phyloP scores from a whole-genome alignment of 495 filamentous ascomycete species.

The Copromyces sp. region DNA sequence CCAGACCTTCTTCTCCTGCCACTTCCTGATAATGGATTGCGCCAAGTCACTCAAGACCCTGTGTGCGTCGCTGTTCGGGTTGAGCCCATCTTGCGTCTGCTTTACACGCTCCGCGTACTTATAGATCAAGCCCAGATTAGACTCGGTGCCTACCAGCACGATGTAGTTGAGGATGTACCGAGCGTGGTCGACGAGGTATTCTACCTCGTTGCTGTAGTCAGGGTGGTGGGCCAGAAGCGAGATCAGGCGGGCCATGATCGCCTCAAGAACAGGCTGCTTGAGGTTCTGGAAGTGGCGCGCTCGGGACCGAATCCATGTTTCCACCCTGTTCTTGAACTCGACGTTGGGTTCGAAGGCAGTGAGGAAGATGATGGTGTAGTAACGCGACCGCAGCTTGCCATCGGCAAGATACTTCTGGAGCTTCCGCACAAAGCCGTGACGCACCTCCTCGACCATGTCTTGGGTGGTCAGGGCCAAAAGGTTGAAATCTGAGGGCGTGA shows the following conservation, averaged over 20 bases:
- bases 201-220: slow-evolving; percentile 62
- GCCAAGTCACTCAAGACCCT: slow-evolving; percentile 86
- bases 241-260: slow-evolving; percentile 72
- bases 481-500: slow-evolving; percentile 67
- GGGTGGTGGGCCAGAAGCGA: slow-evolving; percentile 91
- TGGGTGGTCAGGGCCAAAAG: slow-evolving; percentile 68
- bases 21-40: slow-evolving; percentile 70
- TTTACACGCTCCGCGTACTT: slow-evolving; percentile 91
- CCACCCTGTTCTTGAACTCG: slow-evolving; percentile 56
- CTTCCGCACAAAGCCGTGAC: slow-evolving; percentile 66
- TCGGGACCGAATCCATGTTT: slow-evolving; percentile 84
- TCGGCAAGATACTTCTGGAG: slow-evolving; percentile 78
- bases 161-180: slow-evolving; percentile 87
- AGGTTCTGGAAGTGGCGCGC: slow-evolving; percentile 41
- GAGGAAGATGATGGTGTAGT: slow-evolving; percentile 80
- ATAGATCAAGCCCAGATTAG: slow-evolving; percentile 81
- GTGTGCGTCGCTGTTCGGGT: slow-evolving; percentile 52
- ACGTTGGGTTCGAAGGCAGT: slow-evolving; percentile 77
- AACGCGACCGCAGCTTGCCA: slow-evolving; percentile 58
- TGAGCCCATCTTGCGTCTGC: slow-evolving; percentile 71
- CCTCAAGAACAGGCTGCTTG: slow-evolving; percentile 63
- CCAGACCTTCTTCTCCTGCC: slow-evolving; percentile 69
- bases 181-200: slow-evolving; percentile 67
- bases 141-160: slow-evolving; percentile 66
- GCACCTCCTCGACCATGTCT: slow-evolving; percentile 61